A percentile compares a stretch with the other conserved stretches of the same genome.
Conservation (phyloP, 2,329 filamentous ascomycete species). For the Penicillium sp. region DNA sequence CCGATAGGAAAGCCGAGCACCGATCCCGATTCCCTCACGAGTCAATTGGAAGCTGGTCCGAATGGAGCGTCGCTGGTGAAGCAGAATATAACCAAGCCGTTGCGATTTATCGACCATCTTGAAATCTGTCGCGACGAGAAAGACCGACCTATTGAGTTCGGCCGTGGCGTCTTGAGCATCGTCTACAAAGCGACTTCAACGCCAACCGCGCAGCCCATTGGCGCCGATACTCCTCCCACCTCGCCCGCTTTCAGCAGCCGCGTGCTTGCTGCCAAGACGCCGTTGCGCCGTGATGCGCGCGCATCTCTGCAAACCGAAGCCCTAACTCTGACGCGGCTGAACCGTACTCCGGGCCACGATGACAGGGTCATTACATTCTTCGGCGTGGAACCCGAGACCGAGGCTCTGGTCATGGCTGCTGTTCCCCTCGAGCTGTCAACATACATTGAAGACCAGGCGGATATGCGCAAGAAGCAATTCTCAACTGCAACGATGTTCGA, state of each 20-base stretch:
- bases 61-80: neutral
- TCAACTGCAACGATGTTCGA: conserved; percentile 47
- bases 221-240: conserved; percentile 32
- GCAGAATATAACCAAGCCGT: conserved; percentile 14
- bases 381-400: conserved; percentile 39
- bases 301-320: conserved; percentile 45
- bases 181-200: conserved; percentile 44
- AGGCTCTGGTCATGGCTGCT: conserved; percentile 47
- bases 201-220: conserved; percentile 5
- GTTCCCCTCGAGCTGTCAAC: conserved; percentile 43
- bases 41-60: neutral
- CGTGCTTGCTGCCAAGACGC: conserved; percentile 47
- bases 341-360: conserved; percentile 31
- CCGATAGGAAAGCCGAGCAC: conserved; percentile 21
- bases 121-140: conserved; percentile 29
- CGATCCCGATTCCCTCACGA: conserved; percentile 2
- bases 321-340: conserved; percentile 41
- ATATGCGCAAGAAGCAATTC: conserved; percentile 25
- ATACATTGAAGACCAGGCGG: conserved; percentile 40
- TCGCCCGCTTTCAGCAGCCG: conserved; percentile 34
- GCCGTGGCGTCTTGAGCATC: conserved; percentile 48
- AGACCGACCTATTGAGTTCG: conserved; percentile 40
- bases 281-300: conserved; percentile 41
- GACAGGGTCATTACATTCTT: conserved; percentile 45
- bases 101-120: conserved; percentile 35